phyloP scores from a whole-genome alignment of 2,329 filamentous ascomycete species.

The Teratosphaeria gauchensis region DNA sequence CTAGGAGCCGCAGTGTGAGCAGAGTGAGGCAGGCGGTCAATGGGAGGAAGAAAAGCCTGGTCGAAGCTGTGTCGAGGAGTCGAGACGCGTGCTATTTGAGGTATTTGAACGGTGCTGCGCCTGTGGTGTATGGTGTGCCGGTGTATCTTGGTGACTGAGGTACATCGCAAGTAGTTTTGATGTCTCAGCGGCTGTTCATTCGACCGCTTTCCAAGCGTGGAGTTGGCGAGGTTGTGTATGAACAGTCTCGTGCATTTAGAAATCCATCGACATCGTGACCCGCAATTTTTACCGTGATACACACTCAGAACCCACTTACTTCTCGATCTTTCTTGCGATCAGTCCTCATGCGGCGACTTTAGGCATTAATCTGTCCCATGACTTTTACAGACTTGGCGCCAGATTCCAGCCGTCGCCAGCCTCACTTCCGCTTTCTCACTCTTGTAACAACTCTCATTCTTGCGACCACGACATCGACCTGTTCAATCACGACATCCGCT shows the following conservation, averaged over 20 bases:
- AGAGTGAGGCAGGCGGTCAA: slow-evolving; percentile 16
- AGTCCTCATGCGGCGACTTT: neutral
- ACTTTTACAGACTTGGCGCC: neutral
- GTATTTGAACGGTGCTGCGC: slow-evolving; percentile 88
- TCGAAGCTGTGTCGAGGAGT: slow-evolving; percentile 70
- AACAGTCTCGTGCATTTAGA: neutral
- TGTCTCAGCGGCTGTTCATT: neutral
- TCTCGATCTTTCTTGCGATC: neutral
- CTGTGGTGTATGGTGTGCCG: slow-evolving; percentile 90
- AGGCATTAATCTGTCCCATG: neutral
- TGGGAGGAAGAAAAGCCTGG: slow-evolving; percentile 41
- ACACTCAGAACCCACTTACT: no score
- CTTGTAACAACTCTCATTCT: neutral
- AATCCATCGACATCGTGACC: neutral
- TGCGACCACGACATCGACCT: neutral
- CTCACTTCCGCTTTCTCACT: neutral
- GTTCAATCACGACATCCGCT: neutral
- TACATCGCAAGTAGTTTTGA: neutral
- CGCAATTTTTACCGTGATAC: neutral
- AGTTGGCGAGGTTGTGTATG: neutral
- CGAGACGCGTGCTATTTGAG: slow-evolving; percentile 72
- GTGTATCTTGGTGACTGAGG: slow-evolving; percentile 57
- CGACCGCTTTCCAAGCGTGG: neutral
- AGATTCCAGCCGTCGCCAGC: neutral
- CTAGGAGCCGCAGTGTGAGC: slow-evolving; percentile 16